phyloP scores from a whole-genome alignment of 768 basidiomycete genomes.

The Amanita fuliginea region DNA sequence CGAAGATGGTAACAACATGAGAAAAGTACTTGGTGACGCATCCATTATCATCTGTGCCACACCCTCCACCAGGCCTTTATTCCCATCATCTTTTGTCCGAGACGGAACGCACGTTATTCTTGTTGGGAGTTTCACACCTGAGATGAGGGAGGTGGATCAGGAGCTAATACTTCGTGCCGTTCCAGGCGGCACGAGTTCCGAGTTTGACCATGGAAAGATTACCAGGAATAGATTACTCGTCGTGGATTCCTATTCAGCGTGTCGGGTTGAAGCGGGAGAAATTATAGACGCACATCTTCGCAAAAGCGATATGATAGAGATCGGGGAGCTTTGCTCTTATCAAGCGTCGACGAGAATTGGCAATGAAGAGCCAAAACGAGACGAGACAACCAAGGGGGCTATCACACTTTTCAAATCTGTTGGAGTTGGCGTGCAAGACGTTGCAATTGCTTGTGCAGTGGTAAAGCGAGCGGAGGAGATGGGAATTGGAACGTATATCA shows the following conservation, averaged over 20 bases:
- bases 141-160: slow-evolving; percentile 68
- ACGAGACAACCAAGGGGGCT: slow-evolving; percentile 20
- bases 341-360: neutral
- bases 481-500: slow-evolving; percentile 37
- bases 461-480: slow-evolving; percentile 47
- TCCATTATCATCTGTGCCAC: slow-evolving; percentile 72
- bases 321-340: slow-evolving; percentile 46
- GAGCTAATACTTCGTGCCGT: slow-evolving; percentile 44
- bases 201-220: neutral
- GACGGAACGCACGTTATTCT: slow-evolving; percentile 61
- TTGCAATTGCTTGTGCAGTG: slow-evolving; percentile 65
- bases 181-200: neutral
- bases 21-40: slow-evolving; percentile 25
- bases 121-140: slow-evolving; percentile 72
- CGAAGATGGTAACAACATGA: slow-evolving; percentile 11
- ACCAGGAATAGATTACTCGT: slow-evolving; percentile 28
- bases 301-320: slow-evolving; percentile 40
- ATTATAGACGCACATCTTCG: slow-evolving; percentile 44
- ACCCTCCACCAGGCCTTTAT: slow-evolving; percentile 57
- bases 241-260: slow-evolving; percentile 69
- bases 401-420: slow-evolving; percentile 85
- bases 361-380: neutral
- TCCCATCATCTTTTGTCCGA: slow-evolving; percentile 53
- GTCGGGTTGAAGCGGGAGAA: slow-evolving; percentile 73
- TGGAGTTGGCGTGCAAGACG: slow-evolving; percentile 81